Percentiles rank a stretch among this genome's conserved stretches.
Evolutionary conservation across 2,329 filamentous ascomycete species (phyloP).

Genomic region (Cladophialophora bantiana): DNA sequence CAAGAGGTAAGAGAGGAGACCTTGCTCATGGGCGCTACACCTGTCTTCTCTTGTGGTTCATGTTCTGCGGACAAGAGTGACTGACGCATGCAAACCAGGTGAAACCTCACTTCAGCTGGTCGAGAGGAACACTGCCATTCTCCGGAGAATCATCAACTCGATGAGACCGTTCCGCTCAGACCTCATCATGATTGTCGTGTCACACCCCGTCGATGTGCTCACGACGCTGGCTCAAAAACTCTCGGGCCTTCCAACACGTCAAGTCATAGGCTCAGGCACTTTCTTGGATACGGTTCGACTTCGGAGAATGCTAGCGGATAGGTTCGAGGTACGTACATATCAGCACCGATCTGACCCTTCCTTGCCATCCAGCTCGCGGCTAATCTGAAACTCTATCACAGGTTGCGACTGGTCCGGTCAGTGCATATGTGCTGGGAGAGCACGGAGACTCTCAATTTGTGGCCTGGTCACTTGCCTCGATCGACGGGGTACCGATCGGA

Average conservation of each 20-base stretch:
- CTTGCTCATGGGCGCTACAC: background rate
- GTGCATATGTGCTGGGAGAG: constrained; percentile 57
- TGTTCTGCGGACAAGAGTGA: background rate
- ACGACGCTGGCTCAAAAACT: constrained; percentile 58
- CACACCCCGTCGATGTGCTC: constrained; percentile 64
- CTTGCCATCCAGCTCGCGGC: no score
- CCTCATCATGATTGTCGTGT: constrained; percentile 59
- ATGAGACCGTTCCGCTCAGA: constrained; percentile 55
- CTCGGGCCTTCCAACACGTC: constrained; percentile 55
- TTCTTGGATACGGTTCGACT: constrained; percentile 60
- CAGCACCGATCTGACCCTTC: no score
- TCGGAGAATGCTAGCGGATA: constrained; percentile 18
- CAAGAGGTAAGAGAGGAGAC: constrained; percentile 1
- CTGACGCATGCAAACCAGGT: constrained; percentile 41
- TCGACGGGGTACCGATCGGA: constrained; percentile 51
- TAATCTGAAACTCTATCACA: constrained; percentile 15
- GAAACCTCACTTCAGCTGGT: constrained; percentile 56
- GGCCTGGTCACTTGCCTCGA: constrained; percentile 54
- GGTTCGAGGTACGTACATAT: constrained; percentile 1
- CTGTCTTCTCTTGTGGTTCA: background rate
- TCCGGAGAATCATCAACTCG: constrained; percentile 54
- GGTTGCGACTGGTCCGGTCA: constrained; percentile 44
- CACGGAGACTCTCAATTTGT: constrained; percentile 57
- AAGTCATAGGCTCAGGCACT: constrained; percentile 62
- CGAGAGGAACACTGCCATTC: constrained; percentile 56